Evolutionary conservation across 176 grass and related monocot genomes (phyloP).

Genomic region (Musa schizocarpa): DNA sequence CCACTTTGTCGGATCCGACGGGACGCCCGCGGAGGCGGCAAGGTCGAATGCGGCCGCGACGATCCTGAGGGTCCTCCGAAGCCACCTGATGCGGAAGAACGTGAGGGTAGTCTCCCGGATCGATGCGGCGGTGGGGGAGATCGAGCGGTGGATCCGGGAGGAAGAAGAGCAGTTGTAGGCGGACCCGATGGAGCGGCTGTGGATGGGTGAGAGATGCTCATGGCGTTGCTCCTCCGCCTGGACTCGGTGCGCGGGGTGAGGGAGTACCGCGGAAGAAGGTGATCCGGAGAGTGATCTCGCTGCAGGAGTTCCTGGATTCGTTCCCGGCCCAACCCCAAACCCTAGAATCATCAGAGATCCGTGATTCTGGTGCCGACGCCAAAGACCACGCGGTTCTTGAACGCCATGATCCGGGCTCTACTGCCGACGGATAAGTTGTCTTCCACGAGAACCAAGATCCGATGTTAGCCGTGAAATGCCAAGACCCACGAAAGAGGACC

Average conservation of each 20-base stretch:
- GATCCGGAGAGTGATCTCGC: slow-evolving; percentile 35
- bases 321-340: slow-evolving; percentile 8
- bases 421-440: neutral
- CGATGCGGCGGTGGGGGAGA: neutral
- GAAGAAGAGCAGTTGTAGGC: neutral
- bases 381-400: neutral
- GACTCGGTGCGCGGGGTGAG: slow-evolving; percentile 55
- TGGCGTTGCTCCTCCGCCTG: slow-evolving; percentile 41
- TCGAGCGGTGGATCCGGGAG: neutral
- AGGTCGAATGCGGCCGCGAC: neutral
- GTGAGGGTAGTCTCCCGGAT: neutral
- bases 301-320: slow-evolving; percentile 59
- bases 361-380: neutral
- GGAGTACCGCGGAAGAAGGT: slow-evolving; percentile 51
- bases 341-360: neutral
- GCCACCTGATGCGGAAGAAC: slow-evolving; percentile 43
- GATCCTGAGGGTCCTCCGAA: slow-evolving; percentile 45
- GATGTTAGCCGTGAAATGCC: neutral
- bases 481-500: no score
- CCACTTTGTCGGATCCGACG: neutral
- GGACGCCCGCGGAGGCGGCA: neutral
- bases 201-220: slow-evolving; percentile 32
- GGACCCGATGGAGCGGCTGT: slow-evolving; percentile 19
- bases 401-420: neutral
- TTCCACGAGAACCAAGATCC: neutral